phyloP scores from a whole-genome alignment of 257 asterid species.

The Linaria vulgaris region DNA sequence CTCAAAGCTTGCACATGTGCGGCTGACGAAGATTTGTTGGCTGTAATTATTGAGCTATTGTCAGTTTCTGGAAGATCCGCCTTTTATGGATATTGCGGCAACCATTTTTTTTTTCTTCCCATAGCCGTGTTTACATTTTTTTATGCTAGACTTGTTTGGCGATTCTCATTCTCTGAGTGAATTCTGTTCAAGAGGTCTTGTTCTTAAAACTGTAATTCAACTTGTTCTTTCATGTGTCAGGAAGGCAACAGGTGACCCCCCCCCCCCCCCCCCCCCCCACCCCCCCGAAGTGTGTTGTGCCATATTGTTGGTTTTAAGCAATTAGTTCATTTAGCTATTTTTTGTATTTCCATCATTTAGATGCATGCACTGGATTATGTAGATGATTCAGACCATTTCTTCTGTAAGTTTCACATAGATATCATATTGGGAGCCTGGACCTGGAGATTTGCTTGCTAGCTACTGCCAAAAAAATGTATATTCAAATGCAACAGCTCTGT shows the following conservation, averaged over 20 bases:
- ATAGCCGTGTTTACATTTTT: slow-evolving; percentile 20
- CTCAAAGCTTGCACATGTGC: slow-evolving; percentile 15
- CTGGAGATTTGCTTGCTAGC: background rate
- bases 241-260: no score
- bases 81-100: slow-evolving; percentile 16
- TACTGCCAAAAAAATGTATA: background rate
- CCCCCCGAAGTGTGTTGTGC: no score
- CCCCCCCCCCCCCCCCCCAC: no score
- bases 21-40: slow-evolving; percentile 34
- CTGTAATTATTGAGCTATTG: slow-evolving; percentile 28
- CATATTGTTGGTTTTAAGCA: background rate
- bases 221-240: background rate
- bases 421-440: background rate
- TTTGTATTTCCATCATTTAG: background rate
- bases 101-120: slow-evolving; percentile 8
- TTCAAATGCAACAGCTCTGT: slow-evolving; percentile 14
- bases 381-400: background rate
- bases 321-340: background rate
- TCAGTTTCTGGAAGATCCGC: slow-evolving; percentile 23
- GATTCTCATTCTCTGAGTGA: background rate
- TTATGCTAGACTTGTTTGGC: slow-evolving; percentile 8
- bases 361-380: background rate
- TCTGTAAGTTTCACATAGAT: background rate
- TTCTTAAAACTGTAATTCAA: slow-evolving; percentile 4
- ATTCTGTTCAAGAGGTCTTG: background rate